Percentiles rank a stretch among this genome's conserved stretches.
phyloP scores from a whole-genome alignment of 129 eudicot genomes.

The Kitagawia praeruptora region DNA sequence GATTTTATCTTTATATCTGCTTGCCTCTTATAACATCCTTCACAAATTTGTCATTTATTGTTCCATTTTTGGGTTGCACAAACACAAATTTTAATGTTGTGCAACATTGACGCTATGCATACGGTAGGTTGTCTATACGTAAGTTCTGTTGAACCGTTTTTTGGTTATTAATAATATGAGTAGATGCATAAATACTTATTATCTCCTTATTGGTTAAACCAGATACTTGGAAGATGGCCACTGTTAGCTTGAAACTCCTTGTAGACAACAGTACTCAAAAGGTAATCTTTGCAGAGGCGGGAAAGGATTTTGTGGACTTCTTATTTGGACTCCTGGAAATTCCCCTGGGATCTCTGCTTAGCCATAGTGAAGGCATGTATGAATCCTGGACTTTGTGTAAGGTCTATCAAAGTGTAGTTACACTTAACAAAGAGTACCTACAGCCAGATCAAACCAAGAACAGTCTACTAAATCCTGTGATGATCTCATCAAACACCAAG shows the following conservation, averaged over 20 bases:
- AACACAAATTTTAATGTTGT: no score
- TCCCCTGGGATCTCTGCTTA: neutral
- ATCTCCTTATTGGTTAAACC: neutral
- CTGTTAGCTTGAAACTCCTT: constrained; percentile 11
- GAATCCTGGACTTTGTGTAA: neutral
- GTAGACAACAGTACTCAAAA: neutral
- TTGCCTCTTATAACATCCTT: no score
- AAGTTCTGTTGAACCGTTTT: no score
- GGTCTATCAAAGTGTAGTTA: constrained; percentile 5
- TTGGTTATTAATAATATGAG: no score
- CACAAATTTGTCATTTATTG: no score
- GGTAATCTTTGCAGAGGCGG: constrained; percentile 12
- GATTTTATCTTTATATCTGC: no score
- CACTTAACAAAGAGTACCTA: neutral
- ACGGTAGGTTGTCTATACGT: no score
- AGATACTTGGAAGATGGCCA: neutral
- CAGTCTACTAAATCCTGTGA: neutral
- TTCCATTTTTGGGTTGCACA: no score
- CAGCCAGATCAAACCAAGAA: neutral
- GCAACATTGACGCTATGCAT: no score
- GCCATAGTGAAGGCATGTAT: neutral
- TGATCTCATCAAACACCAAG: neutral
- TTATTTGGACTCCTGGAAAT: constrained; percentile 7
- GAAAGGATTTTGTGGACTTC: constrained; percentile 11
- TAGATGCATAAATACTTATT: no score